Percentiles rank a stretch among this genome's conserved stretches.
Conservation (phyloP, 352 stramenopile genomes). For the Phytopythium sindhum region DNA sequence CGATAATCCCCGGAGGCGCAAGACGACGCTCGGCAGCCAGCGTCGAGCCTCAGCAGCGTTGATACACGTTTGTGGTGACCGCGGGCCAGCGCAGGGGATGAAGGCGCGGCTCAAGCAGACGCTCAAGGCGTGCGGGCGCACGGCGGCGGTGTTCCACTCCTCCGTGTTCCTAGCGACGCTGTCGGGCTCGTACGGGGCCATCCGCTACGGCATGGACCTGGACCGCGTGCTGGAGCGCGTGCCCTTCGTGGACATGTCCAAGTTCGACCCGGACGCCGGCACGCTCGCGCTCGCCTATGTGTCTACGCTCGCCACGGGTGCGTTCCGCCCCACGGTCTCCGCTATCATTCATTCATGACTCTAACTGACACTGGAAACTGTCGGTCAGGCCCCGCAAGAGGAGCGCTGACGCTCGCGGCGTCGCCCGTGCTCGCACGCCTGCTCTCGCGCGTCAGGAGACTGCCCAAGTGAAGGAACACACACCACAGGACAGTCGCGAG, state of each 20-base stretch:
- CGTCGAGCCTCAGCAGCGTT: too few species aligned
- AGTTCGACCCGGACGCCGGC: slow-evolving; percentile 63
- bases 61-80: too few species aligned
- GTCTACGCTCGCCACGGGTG: slow-evolving; percentile 81
- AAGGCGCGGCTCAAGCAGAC: slow-evolving; percentile 71
- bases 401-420: slow-evolving; percentile 68
- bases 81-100: too few species aligned
- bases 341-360: neutral
- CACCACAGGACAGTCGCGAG: neutral
- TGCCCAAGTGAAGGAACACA: slow-evolving; percentile 1
- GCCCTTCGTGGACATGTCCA: slow-evolving; percentile 68
- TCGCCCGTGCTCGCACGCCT: slow-evolving; percentile 70
- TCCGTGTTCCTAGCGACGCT: slow-evolving; percentile 95
- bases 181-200: slow-evolving; percentile 68
- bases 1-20: too few species aligned
- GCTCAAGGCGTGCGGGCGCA: slow-evolving; percentile 93
- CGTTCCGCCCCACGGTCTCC: neutral
- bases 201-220: slow-evolving; percentile 67
- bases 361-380: neutral
- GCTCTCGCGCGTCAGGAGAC: slow-evolving; percentile 33
- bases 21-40: too few species aligned
- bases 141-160: slow-evolving; percentile 90
- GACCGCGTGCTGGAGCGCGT: slow-evolving; percentile 46
- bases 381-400: slow-evolving; percentile 48
- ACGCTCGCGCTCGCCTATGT: slow-evolving; percentile 90